Evolutionary conservation across 352 stramenopile genomes (phyloP), one percentile per base, ranked within the genome.

Genomic region (Blastocystis sp.): DNA sequence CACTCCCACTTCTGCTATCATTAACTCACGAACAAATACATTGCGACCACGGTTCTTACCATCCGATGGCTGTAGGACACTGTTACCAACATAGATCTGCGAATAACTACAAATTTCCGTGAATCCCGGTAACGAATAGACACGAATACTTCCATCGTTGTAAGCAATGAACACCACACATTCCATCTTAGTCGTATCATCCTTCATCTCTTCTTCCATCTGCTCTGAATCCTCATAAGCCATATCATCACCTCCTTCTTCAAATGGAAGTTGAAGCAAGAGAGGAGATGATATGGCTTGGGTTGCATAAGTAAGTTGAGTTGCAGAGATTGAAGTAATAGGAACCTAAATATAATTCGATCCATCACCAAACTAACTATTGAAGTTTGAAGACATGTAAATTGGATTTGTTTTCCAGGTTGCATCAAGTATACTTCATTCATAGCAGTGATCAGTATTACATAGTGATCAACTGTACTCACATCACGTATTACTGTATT

Each of bases 11-110:
- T 21, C 24, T 11, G 58, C 46, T 32, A 49, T 14, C 51, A 54
- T 5, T 12, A 83, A 21, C 1, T 83, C 71, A 3, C 24, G 14
- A 1, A 57, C 49, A 56, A 32, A 83, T 24, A 65, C 39, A n/a
- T 19, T 19, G 21, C 52, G 49, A 37, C 52, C 71, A n/a, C 29
- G 52, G 5, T 14, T 27, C 24, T 66, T 46, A 1, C 14, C 46
- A 42, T 83, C 71, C 6, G 24, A 29, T 7, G 71, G 71, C 9
- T 83, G 46, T 24, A 83, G 27, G 3, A 83, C 46, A 29, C 51
- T 43, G 35, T 83, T 83, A 14, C 51, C 71, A n/a, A 83, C 19
- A 43, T 83, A 63, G 7, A 83, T 29, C 51, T 83, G 71, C 1
- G 71, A n/a, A 43, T 66, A 66, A 32, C n/a, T 39, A 43, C 35